Evolutionary conservation across 495 filamentous ascomycete species (phyloP).

Genomic region (Daldinia childiae): DNA sequence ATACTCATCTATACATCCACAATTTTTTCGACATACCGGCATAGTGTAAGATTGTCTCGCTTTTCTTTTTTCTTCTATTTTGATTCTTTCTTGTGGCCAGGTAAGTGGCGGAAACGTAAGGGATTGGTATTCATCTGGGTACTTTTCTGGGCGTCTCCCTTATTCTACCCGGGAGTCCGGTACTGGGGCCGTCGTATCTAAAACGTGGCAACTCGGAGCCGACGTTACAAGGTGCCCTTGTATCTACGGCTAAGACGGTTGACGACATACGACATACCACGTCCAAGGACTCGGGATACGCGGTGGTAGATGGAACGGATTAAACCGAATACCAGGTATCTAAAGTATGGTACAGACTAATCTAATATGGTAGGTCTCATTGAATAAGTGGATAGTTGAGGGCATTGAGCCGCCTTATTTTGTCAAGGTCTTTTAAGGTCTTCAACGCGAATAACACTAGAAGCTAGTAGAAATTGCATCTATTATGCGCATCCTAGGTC

Average conservation of each 20-base stretch:
- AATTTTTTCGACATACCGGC: neutral
- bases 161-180: slow-evolving; percentile 24
- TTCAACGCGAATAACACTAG: neutral
- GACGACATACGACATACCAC: slow-evolving; percentile 14
- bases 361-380: slow-evolving; percentile 3
- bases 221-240: neutral
- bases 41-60: no score
- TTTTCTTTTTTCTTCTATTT: neutral
- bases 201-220: slow-evolving; percentile 12
- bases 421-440: neutral
- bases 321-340: neutral
- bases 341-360: slow-evolving; percentile 13
- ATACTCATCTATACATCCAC: neutral
- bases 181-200: neutral
- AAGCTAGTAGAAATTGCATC: slow-evolving; percentile 1
- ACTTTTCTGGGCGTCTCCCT: slow-evolving; percentile 9
- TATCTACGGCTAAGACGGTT: slow-evolving; percentile 8
- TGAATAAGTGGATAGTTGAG: slow-evolving; percentile 5
- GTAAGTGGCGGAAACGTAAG: slow-evolving; percentile 2
- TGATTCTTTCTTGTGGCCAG: neutral
- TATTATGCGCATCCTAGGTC: slow-evolving; percentile 5
- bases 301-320: neutral
- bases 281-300: slow-evolving; percentile 27
- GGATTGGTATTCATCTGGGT: neutral
- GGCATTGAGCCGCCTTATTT: neutral